These are phyloP conservation scores for Leccinum huronense DNA, from an alignment of 1,284 basidiomycete species.

Conservation along the genomic window DNA sequence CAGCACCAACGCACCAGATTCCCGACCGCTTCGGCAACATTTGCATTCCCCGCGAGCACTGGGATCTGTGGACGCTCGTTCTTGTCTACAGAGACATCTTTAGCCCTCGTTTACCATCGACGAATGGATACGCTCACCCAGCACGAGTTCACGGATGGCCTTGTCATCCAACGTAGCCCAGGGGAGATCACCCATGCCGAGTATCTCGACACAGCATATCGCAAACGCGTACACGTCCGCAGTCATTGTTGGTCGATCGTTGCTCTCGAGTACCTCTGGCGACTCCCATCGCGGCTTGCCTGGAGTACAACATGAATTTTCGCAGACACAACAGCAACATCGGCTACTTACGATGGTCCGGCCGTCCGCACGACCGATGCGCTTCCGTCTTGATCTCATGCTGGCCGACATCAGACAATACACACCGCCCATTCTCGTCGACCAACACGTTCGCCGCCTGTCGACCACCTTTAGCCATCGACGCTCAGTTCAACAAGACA, in stretches of 20 bases:
- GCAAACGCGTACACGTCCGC: conserved; percentile 75
- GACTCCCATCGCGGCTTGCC: conserved; percentile 72
- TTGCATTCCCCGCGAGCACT: conserved; percentile 22
- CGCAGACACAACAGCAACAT: background rate
- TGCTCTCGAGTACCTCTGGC: conserved; percentile 67
- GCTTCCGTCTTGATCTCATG: conserved; percentile 74
- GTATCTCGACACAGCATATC: conserved; percentile 68
- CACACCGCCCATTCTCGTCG: conserved; percentile 59
- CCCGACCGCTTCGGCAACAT: conserved; percentile 29
- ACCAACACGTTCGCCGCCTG: conserved; percentile 75
- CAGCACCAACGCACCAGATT: conserved; percentile 50
- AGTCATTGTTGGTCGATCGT: conserved; percentile 59
- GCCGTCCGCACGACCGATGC: conserved; percentile 53
- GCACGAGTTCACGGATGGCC: conserved; percentile 56
- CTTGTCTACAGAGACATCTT: conserved; percentile 41
- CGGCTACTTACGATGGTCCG: conserved; percentile 50
- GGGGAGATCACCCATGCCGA: conserved; percentile 60
- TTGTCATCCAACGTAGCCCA: conserved; percentile 63
- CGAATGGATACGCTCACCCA: conserved; percentile 43
- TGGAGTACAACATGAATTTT: conserved; percentile 3
- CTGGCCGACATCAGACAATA: conserved; percentile 79
- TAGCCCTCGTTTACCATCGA: conserved; percentile 1
- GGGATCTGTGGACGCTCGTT: conserved; percentile 56
- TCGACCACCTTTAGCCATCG: background rate
- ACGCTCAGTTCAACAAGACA: background rate